Evolutionary conservation across 2,329 filamentous ascomycete genomes (phyloP).

Genomic region (Pseudocercospora eumusae): DNA sequence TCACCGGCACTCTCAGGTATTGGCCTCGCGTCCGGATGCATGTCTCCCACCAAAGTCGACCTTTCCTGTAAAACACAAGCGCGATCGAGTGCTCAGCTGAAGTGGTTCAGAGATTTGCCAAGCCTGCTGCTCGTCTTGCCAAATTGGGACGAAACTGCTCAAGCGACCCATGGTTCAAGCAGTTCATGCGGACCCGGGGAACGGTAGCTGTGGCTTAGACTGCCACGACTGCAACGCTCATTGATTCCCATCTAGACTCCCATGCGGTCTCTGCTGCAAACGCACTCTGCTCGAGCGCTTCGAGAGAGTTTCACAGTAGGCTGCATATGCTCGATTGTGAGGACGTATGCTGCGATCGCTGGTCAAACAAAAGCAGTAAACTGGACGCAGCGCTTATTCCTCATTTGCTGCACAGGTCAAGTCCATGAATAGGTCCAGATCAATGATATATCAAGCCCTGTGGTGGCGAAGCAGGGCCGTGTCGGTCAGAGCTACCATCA

Average conservation of each 20-base stretch:
- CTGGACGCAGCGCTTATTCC: not conserved
- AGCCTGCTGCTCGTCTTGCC: slow-evolving; percentile 1
- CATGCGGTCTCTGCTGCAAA: slow-evolving; percentile 3
- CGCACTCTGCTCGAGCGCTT: not conserved
- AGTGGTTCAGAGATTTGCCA: not conserved
- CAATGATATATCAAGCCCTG: slow-evolving; percentile 3
- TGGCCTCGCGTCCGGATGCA: not conserved
- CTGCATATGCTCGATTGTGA: not conserved
- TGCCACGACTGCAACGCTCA: slow-evolving; percentile 3
- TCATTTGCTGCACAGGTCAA: not conserved
- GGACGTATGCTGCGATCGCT: not conserved
- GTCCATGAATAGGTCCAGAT: slow-evolving; percentile 2
- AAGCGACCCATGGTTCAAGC: not conserved
- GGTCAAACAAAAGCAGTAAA: not conserved
- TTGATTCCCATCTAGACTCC: not conserved
- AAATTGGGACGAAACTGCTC: not conserved
- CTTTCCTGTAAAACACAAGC: slow-evolving; percentile 1
- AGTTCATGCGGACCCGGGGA: slow-evolving; percentile 8
- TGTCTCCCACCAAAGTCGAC: slow-evolving; percentile 2
- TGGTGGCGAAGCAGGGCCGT: slow-evolving; percentile 7
- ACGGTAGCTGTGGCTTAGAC: slow-evolving; percentile 1
- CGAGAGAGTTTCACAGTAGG: not conserved
- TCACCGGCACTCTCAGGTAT: not conserved
- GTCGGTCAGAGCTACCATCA: slow-evolving; percentile 3
- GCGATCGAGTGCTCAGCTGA: slow-evolving; percentile 6